phyloP scores from a whole-genome alignment of 805 yeast genomes.

The Starmerella powellii region DNA sequence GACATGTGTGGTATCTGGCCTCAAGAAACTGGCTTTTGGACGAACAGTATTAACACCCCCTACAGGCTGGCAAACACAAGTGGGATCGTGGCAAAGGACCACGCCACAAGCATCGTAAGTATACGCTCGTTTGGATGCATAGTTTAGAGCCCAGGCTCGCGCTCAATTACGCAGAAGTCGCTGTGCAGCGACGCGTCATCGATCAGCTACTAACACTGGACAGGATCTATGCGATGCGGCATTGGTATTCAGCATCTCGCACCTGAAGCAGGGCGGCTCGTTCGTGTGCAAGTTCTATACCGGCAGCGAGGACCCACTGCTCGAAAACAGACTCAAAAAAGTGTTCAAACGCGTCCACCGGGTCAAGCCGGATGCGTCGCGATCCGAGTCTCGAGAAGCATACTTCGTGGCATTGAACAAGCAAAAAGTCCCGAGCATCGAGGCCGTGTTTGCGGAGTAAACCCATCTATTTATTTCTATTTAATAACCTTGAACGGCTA shows the following conservation, averaged over 20 bases:
- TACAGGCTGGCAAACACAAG: slow-evolving; percentile 92
- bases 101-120: slow-evolving; percentile 60
- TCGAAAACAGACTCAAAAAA: slow-evolving; percentile 47
- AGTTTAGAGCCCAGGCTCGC: no score
- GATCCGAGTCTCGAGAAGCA: slow-evolving; percentile 69
- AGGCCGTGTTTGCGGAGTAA: slow-evolving; percentile 5
- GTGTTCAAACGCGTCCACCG: slow-evolving; percentile 54
- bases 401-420: slow-evolving; percentile 62
- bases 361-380: slow-evolving; percentile 70
- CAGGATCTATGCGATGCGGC: slow-evolving; percentile 87
- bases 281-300: slow-evolving; percentile 76
- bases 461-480: neutral
- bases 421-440: slow-evolving; percentile 1
- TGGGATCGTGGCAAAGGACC: slow-evolving; percentile 73
- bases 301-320: slow-evolving; percentile 60
- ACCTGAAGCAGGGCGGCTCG: slow-evolving; percentile 58
- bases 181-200: neutral
- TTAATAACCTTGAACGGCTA: neutral
- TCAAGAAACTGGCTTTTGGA: slow-evolving; percentile 41
- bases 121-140: neutral
- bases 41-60: slow-evolving; percentile 62
- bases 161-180: no score
- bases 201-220: slow-evolving; percentile 4
- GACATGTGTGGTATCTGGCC: slow-evolving; percentile 65
- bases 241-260: slow-evolving; percentile 54